Percentiles rank a stretch among this genome's conserved stretches.
Evolutionary conservation across 805 yeast genomes (phyloP).

Genomic region (Ogataea trehaloabstinens): DNA sequence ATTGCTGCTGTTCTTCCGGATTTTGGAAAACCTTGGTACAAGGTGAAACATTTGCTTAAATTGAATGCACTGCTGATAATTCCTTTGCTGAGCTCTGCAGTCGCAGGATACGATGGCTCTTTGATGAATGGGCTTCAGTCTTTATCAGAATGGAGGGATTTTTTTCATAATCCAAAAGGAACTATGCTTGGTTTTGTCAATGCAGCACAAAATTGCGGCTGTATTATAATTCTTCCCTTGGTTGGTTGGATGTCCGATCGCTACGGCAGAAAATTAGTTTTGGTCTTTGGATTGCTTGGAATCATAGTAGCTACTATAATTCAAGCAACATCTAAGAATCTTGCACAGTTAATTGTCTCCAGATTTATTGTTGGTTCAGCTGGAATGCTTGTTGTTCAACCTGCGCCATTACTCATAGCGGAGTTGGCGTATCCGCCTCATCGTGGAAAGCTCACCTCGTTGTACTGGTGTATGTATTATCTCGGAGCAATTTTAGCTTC

Average conservation of each 20-base stretch:
- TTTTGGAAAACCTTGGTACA: no score
- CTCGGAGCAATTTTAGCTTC: slow-evolving; percentile 61
- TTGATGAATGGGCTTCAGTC: no score
- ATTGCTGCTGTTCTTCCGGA: no score
- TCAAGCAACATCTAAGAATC: slow-evolving; percentile 33
- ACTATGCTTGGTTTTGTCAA: slow-evolving; percentile 69
- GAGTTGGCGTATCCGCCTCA: slow-evolving; percentile 61
- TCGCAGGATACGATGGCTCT: no score
- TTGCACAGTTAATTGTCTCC: slow-evolving; percentile 49
- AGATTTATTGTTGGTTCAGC: slow-evolving; percentile 61
- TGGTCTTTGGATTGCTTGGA: slow-evolving; percentile 23
- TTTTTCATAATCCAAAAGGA: slow-evolving; percentile 55
- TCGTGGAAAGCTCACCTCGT: slow-evolving; percentile 58
- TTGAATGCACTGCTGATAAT: no score
- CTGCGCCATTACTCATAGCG: no score
- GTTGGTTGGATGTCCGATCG: slow-evolving; percentile 44
- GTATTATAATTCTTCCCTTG: slow-evolving; percentile 57
- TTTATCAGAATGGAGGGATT: slow-evolving; percentile 44
- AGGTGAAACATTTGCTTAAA: no score
- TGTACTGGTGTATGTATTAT: slow-evolving; percentile 54
- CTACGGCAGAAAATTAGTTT: slow-evolving; percentile 42
- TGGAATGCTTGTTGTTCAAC: no score
- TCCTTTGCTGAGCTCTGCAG: no score
- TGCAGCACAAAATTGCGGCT: slow-evolving; percentile 73
- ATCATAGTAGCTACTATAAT: slow-evolving; percentile 28